A percentile compares a stretch with the other conserved stretches of the same genome.
Conservation (phyloP, 306 rosid species). For the Citrullus amarus region DNA sequence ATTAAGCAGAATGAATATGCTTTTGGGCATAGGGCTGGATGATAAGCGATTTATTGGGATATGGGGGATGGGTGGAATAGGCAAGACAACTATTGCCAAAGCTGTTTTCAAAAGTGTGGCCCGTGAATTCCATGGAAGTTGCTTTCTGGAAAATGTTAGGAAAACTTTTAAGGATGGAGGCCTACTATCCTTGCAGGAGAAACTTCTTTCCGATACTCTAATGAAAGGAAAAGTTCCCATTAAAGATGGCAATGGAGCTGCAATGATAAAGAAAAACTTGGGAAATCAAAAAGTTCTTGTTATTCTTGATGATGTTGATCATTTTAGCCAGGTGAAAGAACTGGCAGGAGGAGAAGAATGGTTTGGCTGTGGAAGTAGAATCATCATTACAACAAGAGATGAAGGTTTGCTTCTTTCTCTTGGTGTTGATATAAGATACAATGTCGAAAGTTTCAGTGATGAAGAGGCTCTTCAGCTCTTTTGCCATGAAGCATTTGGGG, state of each 20-base stretch:
- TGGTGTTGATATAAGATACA: conserved; percentile 5
- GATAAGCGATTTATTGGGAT: conserved; percentile 15
- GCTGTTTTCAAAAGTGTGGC: conserved; percentile 1
- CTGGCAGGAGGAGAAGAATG: conserved; percentile 1
- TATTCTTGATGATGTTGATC: conserved; percentile 12
- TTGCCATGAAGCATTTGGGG: background rate
- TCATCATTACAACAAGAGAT: conserved; percentile 11
- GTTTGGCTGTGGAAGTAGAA: conserved; percentile 9
- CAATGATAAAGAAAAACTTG: background rate
- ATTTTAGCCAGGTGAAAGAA: background rate
- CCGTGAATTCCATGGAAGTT: background rate
- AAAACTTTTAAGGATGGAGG: background rate
- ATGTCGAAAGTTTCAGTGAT: background rate
- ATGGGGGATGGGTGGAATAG: conserved; percentile 25
- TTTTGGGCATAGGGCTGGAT: background rate
- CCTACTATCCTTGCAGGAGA: conserved; percentile 5
- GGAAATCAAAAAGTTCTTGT: background rate
- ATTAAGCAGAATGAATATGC: background rate
- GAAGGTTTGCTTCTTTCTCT: background rate
- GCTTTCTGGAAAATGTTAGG: conserved; percentile 17
- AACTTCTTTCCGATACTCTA: conserved; percentile 3
- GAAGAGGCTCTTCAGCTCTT: conserved; percentile 11
- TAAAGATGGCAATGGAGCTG: background rate
- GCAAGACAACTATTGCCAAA: conserved; percentile 13
- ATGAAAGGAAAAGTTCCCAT: background rate